Evolutionary conservation across 176 grass and related monocot genomes (phyloP), one percentile per base, ranked within the genome.

Genomic region (Typha latifolia): DNA sequence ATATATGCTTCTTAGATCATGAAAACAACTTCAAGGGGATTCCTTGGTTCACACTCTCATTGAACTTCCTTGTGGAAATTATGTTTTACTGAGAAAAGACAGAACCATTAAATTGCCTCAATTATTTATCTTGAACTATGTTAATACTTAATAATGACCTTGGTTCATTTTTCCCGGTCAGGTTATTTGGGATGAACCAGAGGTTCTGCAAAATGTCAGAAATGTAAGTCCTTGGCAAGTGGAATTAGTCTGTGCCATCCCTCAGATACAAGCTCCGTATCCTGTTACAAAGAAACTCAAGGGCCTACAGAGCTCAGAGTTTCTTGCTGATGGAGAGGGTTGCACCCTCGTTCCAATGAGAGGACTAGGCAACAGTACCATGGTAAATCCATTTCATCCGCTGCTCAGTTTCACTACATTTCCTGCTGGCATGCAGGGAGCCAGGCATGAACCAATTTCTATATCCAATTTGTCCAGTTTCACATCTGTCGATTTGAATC

Each of bases 371-470:
- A 66, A 29, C 49, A 50, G 15, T 19, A 51, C 19, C 23, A 24
- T 22, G 15, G 34, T n/a, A 4, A 32, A 11, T 70, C 15, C 43
- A 70, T 53, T 16, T 26, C 51, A 27, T n/a, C 20, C 31, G 2
- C 47, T 27, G 1, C 19, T 74, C 21, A 15, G 49, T 66, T 26
- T 43, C 62, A 53, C 12, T 64, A 2, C 43, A 51, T 63, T 66
- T 74, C 72, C 62, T 74, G 62, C 72, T 74, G 62, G 72, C 72
- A 74, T 74, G 72, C 72, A 74, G 72, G 72, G 72, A 74, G 49
- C 72, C 72, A 74, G 62, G 72, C 62, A 74, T 52, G 48, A 66
- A 52, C 62, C 24, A 22, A 15, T 74, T n/a, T 47, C 4, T 72
- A 10, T 62, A 24, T 23, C 21, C 37, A 62, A 9, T 63, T 62